phyloP scores from a whole-genome alignment of 2,329 filamentous ascomycete species.

The Penicillium paneum region DNA sequence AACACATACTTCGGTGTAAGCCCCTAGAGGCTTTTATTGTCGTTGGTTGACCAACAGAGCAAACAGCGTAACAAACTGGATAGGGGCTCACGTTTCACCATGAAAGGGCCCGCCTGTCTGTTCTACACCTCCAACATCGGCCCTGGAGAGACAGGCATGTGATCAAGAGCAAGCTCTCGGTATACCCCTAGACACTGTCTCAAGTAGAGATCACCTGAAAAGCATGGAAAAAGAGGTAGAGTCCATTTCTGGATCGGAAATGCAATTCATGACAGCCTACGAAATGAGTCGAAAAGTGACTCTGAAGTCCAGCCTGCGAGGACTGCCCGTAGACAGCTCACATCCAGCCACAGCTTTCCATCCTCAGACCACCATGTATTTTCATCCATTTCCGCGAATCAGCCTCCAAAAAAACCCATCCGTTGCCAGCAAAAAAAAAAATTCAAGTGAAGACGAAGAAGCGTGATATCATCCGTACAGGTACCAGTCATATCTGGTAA shows the following conservation, averaged over 20 bases:
- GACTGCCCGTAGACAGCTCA: constrained; percentile 10
- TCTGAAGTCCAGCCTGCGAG: constrained; percentile 15
- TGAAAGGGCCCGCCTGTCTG: not conserved
- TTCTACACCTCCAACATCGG: not conserved
- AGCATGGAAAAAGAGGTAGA: constrained; percentile 8
- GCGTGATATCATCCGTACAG: constrained; percentile 32
- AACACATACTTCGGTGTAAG: not conserved
- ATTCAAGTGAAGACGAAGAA: constrained; percentile 28
- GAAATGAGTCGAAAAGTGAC: constrained; percentile 23
- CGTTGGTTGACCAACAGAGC: not conserved
- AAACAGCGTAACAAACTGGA: not conserved
- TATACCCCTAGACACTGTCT: not conserved
- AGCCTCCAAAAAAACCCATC: constrained; percentile 21
- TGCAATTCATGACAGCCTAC: constrained; percentile 29
- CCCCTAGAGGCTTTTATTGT: not conserved
- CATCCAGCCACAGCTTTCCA: constrained; percentile 21
- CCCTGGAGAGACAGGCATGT: not conserved
- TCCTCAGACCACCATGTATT: constrained; percentile 22
- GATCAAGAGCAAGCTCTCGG: not conserved
- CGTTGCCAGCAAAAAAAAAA: constrained; percentile 24
- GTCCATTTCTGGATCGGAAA: constrained; percentile 25
- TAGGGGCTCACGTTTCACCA: not conserved
- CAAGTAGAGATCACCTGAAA: not conserved
- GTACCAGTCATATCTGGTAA: constrained; percentile 27
- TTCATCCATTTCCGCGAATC: constrained; percentile 21